Percentiles rank a stretch among this genome's conserved stretches.
Evolutionary conservation across 805 yeast species (phyloP).

Genomic region (Nakazawaea ernobii): DNA sequence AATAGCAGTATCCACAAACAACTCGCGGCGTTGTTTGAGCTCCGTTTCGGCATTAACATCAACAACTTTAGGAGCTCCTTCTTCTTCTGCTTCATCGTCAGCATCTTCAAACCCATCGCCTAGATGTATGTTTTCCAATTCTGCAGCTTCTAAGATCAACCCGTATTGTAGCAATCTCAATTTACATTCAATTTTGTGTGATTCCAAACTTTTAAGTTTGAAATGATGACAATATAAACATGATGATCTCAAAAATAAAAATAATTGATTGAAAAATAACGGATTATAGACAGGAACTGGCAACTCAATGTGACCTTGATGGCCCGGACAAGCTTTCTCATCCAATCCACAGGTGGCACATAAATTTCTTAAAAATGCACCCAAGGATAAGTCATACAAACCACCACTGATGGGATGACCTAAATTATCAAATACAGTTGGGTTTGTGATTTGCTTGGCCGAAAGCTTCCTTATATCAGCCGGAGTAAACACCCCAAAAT

Average conservation of each 20-base stretch:
- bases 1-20: constrained; percentile 67
- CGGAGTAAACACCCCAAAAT: constrained; percentile 78
- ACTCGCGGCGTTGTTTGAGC: constrained; percentile 54
- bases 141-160: constrained; percentile 68
- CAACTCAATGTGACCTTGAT: constrained; percentile 94
- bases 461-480: constrained; percentile 81
- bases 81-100: constrained; percentile 39
- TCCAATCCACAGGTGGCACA: constrained; percentile 96
- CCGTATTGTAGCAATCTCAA: constrained; percentile 84
- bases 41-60: constrained; percentile 38
- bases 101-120: constrained; percentile 29
- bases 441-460: constrained; percentile 93
- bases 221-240: constrained; percentile 91
- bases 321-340: constrained; percentile 95
- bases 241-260: constrained; percentile 71
- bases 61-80: constrained; percentile 16
- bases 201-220: constrained; percentile 61
- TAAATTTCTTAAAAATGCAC: constrained; percentile 83
- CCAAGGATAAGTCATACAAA: constrained; percentile 88
- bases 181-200: constrained; percentile 73
- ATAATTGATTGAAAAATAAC: constrained; percentile 86
- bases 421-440: constrained; percentile 90
- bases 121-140: constrained; percentile 56
- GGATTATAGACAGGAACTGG: constrained; percentile 97
- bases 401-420: constrained; percentile 97